These are phyloP conservation scores for Chytridiales sp. DNA, from an alignment of 371 early-diverging fungal genomes.

Conservation along the genomic window DNA sequence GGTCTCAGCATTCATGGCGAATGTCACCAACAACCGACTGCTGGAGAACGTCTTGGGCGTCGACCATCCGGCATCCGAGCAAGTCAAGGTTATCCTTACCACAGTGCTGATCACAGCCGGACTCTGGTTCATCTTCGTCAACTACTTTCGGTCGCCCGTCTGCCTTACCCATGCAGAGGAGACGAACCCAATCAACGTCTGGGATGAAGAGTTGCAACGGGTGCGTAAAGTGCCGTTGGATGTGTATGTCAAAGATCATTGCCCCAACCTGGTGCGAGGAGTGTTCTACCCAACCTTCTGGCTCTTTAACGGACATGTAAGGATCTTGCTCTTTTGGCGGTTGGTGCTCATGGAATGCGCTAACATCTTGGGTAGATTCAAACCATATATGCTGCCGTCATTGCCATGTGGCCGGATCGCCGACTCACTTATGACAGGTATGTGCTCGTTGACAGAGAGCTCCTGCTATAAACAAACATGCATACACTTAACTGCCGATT, in stretches of 20 bases:
- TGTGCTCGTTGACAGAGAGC: neutral
- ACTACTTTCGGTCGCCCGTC: slow-evolving; percentile 10
- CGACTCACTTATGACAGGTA: slow-evolving; percentile 18
- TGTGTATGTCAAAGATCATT: slow-evolving; percentile 5
- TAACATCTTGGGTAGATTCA: slow-evolving; percentile 15
- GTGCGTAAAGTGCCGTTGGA: slow-evolving; percentile 12
- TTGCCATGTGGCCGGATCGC: neutral
- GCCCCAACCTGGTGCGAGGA: slow-evolving; percentile 6
- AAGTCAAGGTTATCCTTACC: neutral
- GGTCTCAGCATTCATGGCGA: neutral
- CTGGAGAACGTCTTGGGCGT: neutral
- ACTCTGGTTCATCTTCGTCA: neutral
- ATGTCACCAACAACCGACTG: neutral
- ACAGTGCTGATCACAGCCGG: neutral
- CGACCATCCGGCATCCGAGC: neutral
- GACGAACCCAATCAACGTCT: neutral
- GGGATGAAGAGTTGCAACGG: neutral
- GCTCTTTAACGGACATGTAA: slow-evolving; percentile 16
- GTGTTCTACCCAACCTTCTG: slow-evolving; percentile 21
- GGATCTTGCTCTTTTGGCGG: neutral
- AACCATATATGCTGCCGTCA: slow-evolving; percentile 30
- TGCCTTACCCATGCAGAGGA: slow-evolving; percentile 15
- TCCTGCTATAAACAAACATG: neutral
- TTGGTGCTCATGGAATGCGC: neutral
- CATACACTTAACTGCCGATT: neutral